Base-by-base conservation (phyloP, 176 grass and related monocot species). In the Oryza nivara region DNA sequence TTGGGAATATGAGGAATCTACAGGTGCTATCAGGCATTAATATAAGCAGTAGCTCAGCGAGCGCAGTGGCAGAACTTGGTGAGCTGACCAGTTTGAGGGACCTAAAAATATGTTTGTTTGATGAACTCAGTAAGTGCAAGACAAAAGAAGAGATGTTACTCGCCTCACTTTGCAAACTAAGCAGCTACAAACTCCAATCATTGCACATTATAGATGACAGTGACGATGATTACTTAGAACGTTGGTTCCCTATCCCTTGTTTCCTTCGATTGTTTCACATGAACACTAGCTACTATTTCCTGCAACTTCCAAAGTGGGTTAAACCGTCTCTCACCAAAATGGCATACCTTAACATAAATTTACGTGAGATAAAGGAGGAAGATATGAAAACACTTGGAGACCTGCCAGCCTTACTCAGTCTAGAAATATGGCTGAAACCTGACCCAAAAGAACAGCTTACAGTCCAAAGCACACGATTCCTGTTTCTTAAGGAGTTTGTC, bases 1-100 rank as follows among this genome's bases (percentile, higher is more conserved):
- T 82, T 44, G 67, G 20, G 14, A 72, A 72, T 60, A 72, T 82
- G 67, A 58, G 0, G 34, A 82, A 43, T 38, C 9, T 82, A 11
- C 7, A 3, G 14, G 34, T 41, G 35, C 16, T 72, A 4, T 2
- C 7, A 17, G 48, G 12, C 4, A 71, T 82, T 17, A 17, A 28
- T 72, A 6, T 82, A 17, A 26, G 0, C 48, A 1, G 9, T 3
- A 60, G 35, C 22, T 25, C 48, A 19, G 3, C 14, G 28, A 15
- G 1, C 56, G 46, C 67, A 11, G 79, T 72, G 47, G 67, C 9
- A 25, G 67, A 71, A 32, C 67, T 82, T 0, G 48, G 79, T 3
- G 70, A 28, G 1, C 67, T 82, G 2, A 26, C 79, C 4, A 9
- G 1, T n/a, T 20, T 60, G 56, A 60, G 56, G 19, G 5, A 20